phyloP scores from a whole-genome alignment of 441 rosid genomes.

The Jatropha podagrica region DNA sequence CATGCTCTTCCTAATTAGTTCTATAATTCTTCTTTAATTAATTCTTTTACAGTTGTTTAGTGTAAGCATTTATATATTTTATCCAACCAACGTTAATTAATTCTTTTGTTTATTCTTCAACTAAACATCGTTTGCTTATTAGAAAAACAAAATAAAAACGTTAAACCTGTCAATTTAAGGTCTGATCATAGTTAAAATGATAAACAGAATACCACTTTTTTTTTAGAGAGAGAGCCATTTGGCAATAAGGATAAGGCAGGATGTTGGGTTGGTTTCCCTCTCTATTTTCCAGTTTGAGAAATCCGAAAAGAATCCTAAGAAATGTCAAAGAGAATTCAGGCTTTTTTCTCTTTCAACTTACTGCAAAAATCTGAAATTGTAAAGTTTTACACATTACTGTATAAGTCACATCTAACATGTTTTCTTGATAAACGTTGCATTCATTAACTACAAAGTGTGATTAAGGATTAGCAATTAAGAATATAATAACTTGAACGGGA shows the following conservation, averaged over 20 bases:
- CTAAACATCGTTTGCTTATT: too few relatives aligned
- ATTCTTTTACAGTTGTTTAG: not conserved
- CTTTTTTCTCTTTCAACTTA: not conserved
- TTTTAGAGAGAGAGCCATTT: not conserved
- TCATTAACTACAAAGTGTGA: not conserved
- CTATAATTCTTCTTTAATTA: not conserved
- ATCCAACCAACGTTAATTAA: too few relatives aligned
- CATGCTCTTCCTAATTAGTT: constrained; percentile 22
- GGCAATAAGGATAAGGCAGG: constrained; percentile 8
- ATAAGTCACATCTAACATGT: not conserved
- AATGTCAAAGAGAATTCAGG: not conserved
- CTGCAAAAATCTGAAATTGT: not conserved
- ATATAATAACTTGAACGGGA: too few relatives aligned
- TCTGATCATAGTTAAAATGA: too few relatives aligned
- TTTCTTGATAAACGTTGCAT: not conserved
- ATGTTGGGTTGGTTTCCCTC: not conserved
- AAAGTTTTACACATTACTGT: not conserved
- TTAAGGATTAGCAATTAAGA: not conserved
- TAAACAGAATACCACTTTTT: too few relatives aligned
- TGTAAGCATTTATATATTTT: too few relatives aligned
- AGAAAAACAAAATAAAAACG: too few relatives aligned
- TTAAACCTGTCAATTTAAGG: too few relatives aligned
- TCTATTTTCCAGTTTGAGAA: not conserved
- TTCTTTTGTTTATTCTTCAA: too few relatives aligned
- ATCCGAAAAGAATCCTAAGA: not conserved